Conservation (phyloP, 495 filamentous ascomycete species). For the Bacidia gigantensis region DNA sequence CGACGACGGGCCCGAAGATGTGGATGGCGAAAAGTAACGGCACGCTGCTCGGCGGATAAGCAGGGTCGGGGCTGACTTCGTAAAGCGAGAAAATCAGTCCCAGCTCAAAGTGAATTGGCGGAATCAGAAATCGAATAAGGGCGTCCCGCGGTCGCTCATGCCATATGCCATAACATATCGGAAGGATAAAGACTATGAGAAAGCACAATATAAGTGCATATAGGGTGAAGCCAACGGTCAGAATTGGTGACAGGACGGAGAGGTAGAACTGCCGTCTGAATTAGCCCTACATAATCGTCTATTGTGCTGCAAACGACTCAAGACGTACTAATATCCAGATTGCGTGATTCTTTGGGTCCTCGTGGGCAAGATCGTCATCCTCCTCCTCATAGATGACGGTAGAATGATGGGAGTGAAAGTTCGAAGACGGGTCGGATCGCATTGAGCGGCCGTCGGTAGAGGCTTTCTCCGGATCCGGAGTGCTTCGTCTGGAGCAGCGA, state of each 20-base stretch:
- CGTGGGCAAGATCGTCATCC: conserved; percentile 6
- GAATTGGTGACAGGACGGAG: conserved; percentile 33
- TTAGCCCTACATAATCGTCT: not conserved
- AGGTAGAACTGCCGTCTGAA: conserved; percentile 30
- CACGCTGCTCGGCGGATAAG: conserved; percentile 17
- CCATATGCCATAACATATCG: conserved; percentile 29
- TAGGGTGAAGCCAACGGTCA: conserved; percentile 27
- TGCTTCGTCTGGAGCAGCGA: not conserved
- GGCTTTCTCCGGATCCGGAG: not conserved
- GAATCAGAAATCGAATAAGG: conserved; percentile 30
- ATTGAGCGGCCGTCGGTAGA: not conserved
- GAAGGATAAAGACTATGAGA: conserved; percentile 29
- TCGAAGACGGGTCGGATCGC: not conserved
- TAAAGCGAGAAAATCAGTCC: conserved; percentile 22
- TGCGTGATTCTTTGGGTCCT: conserved; percentile 15
- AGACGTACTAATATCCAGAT: conserved; percentile 21
- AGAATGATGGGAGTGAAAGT: not conserved
- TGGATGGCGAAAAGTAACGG: conserved; percentile 35
- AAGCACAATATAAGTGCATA: conserved; percentile 33
- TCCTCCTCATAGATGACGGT: conserved; percentile 4
- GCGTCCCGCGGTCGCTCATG: conserved; percentile 26
- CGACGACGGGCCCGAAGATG: conserved; percentile 39
- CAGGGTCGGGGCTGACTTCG: conserved; percentile 19
- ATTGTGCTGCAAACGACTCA: not conserved
- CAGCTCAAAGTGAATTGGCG: conserved; percentile 32